A percentile compares a stretch with the other conserved stretches of the same genome.
phyloP scores from a whole-genome alignment of 2,329 filamentous ascomycete genomes.

The Pseudogymnoascus sp. region DNA sequence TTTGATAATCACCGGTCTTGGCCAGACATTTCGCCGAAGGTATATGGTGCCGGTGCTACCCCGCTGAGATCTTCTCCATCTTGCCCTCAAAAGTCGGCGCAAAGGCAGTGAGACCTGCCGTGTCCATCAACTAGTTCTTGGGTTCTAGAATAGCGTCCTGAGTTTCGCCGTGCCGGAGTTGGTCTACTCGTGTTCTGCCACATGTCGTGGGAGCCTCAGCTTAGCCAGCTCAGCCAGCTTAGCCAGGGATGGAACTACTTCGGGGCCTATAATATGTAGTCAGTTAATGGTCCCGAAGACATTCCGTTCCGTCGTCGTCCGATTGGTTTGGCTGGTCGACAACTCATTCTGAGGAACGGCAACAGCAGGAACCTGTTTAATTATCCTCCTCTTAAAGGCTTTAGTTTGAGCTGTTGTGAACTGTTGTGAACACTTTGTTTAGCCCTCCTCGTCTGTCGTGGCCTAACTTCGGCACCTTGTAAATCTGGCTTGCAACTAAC shows the following conservation, averaged over 20 bases:
- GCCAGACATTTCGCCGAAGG: background rate
- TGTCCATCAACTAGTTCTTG: background rate
- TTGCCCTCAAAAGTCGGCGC: background rate
- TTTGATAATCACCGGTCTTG: background rate
- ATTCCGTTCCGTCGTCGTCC: background rate
- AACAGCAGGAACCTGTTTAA: background rate
- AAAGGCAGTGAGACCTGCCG: background rate
- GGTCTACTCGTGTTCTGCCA: background rate
- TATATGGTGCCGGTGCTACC: background rate
- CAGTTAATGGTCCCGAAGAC: background rate
- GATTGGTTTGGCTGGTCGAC: background rate
- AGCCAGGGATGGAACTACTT: background rate
- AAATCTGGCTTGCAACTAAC: background rate
- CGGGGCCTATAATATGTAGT: background rate
- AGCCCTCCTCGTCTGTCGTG: background rate
- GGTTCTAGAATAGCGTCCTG: background rate
- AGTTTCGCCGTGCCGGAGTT: background rate
- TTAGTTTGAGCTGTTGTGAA: background rate
- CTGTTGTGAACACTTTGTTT: background rate
- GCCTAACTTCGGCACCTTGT: background rate
- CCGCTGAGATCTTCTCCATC: background rate
- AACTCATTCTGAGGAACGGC: background rate
- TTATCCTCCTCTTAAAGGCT: background rate
- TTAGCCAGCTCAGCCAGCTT: background rate
- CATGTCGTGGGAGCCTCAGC: background rate